These are phyloP conservation scores for Poterioochromonas sp. DNA, from an alignment of 352 stramenopile species.

Conservation along the genomic window DNA sequence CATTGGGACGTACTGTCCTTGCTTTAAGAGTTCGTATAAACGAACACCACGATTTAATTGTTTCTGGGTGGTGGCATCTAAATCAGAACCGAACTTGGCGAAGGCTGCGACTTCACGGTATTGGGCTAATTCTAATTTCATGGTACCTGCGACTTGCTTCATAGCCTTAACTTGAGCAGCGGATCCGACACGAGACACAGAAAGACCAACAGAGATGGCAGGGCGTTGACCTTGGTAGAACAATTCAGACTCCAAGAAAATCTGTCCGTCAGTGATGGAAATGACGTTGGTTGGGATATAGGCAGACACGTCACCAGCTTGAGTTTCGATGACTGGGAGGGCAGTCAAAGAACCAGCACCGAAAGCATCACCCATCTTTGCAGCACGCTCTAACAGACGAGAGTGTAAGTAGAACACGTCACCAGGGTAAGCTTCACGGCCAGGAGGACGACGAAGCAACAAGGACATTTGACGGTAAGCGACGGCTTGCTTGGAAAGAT, in stretches of 20 bases:
- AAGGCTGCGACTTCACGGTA: slow-evolving; percentile 82
- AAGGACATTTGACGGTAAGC: slow-evolving; percentile 70
- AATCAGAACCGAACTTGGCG: slow-evolving; percentile 79
- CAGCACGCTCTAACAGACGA: slow-evolving; percentile 73
- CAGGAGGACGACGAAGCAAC: slow-evolving; percentile 74
- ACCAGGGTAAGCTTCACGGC: slow-evolving; percentile 77
- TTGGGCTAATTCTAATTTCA: slow-evolving; percentile 81
- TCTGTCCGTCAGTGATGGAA: slow-evolving; percentile 83
- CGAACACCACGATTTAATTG: slow-evolving; percentile 78
- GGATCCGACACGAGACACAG: slow-evolving; percentile 72
- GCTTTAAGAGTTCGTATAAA: slow-evolving; percentile 78
- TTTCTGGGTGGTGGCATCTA: slow-evolving; percentile 75
- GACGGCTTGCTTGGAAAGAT: slow-evolving; percentile 75
- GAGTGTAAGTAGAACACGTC: slow-evolving; percentile 86
- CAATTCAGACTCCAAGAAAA: slow-evolving; percentile 79
- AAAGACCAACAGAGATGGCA: slow-evolving; percentile 76
- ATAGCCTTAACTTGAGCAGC: slow-evolving; percentile 76
- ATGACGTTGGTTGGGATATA: slow-evolving; percentile 86
- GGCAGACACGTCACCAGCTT: slow-evolving; percentile 78
- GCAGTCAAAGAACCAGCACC: slow-evolving; percentile 74
- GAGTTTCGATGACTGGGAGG: slow-evolving; percentile 80
- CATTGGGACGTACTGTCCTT: slow-evolving; percentile 74
- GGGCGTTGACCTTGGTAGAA: slow-evolving; percentile 81
- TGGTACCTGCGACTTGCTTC: slow-evolving; percentile 75
- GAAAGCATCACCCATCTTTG: slow-evolving; percentile 69